phyloP scores from a whole-genome alignment of 495 filamentous ascomycete species.

The Podospora bellae-mahoneyi region DNA sequence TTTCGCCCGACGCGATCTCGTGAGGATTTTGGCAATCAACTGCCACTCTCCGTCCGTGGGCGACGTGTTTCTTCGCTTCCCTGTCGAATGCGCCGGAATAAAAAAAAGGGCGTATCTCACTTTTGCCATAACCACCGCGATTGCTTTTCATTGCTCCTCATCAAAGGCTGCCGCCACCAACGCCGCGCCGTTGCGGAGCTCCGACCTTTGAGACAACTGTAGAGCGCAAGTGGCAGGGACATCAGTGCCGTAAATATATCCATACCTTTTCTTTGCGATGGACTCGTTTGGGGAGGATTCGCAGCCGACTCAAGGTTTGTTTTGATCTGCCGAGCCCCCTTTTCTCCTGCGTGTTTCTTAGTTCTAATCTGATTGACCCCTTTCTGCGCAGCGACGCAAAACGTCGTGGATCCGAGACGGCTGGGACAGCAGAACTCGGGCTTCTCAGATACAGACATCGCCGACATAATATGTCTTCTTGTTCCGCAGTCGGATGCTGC shows the following conservation, averaged over 20 bases:
- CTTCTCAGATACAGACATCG: constrained; percentile 71
- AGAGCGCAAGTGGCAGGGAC: background rate
- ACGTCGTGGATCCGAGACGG: constrained; percentile 72
- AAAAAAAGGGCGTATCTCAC: constrained; percentile 6
- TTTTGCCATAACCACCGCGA: background rate
- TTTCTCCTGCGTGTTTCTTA: background rate
- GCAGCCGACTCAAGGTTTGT: constrained; percentile 31
- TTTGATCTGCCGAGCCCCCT: background rate
- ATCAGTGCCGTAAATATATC: background rate
- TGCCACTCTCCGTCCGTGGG: constrained; percentile 3
- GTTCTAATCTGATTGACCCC: constrained; percentile 19
- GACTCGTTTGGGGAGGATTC: constrained; percentile 23
- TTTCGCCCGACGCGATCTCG: constrained; percentile 8
- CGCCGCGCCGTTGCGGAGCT: constrained; percentile 15
- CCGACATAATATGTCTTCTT: constrained; percentile 86
- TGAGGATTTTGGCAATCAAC: constrained; percentile 1
- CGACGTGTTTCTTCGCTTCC: constrained; percentile 1
- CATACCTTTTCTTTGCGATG: constrained; percentile 20
- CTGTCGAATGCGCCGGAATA: constrained; percentile 1
- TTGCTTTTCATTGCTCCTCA: background rate
- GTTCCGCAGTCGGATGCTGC: constrained; percentile 73
- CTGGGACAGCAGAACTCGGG: constrained; percentile 72
- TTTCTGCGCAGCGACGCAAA: constrained; percentile 64
- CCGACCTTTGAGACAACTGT: constrained; percentile 4
- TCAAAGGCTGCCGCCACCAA: constrained; percentile 7